phyloP scores from a whole-genome alignment of 176 grass and related monocot species.

The Paspalum vaginatum region DNA sequence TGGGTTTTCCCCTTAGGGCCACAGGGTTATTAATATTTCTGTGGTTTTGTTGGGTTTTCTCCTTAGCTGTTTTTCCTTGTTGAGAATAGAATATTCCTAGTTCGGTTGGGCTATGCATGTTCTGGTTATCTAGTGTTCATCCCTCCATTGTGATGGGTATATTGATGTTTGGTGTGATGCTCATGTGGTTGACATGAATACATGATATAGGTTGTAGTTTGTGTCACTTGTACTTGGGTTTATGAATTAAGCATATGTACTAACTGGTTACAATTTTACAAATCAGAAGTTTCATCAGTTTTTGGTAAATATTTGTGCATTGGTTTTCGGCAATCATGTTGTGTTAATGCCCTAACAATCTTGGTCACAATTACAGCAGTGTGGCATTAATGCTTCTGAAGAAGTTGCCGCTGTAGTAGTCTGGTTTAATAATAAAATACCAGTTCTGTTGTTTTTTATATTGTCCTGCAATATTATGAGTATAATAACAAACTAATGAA shows the following conservation, averaged over 20 bases:
- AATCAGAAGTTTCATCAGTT: background rate
- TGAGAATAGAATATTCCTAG: slow-evolving; percentile 11
- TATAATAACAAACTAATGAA: slow-evolving; percentile 6
- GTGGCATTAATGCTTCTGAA: background rate
- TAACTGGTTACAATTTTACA: slow-evolving; percentile 19
- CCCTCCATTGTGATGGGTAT: background rate
- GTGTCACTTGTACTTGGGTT: slow-evolving; percentile 14
- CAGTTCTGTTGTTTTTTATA: background rate
- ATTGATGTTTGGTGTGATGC: slow-evolving; percentile 2
- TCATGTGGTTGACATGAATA: slow-evolving; percentile 8
- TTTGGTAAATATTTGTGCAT: slow-evolving; percentile 29
- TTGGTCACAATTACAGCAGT: background rate
- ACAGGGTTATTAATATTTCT: background rate
- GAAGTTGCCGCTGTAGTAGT: background rate
- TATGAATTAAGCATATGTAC: slow-evolving; percentile 9
- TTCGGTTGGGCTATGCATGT: background rate
- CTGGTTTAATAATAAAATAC: background rate
- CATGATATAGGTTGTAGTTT: slow-evolving; percentile 1
- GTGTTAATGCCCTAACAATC: background rate
- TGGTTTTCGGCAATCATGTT: background rate
- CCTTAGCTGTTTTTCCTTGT: slow-evolving; percentile 2
- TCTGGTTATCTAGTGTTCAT: background rate
- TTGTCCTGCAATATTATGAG: background rate
- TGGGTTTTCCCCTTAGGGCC: background rate
- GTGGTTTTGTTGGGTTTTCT: background rate